Conservation (phyloP, 2,329 filamentous ascomycete genomes). For the Sporothrix pallida region DNA sequence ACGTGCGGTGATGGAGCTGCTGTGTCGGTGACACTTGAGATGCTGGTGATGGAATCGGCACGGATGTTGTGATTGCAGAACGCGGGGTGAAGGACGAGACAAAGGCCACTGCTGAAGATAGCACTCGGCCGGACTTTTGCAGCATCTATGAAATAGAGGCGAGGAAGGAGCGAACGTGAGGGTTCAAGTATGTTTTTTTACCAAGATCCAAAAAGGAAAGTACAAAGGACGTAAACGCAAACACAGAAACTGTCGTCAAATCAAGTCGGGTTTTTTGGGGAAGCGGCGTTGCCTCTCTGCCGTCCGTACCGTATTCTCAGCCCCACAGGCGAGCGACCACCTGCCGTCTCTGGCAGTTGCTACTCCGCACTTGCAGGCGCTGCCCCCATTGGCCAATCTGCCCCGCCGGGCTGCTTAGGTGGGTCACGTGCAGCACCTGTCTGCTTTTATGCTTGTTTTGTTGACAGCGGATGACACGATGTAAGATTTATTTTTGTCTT, state of each 20-base stretch:
- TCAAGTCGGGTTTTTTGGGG: neutral
- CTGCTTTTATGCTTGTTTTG: neutral
- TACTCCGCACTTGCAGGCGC: neutral
- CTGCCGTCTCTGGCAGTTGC: conserved; percentile 22
- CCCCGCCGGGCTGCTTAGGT: neutral
- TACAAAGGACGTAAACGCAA: neutral
- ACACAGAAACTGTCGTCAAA: neutral
- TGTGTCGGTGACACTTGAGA: neutral
- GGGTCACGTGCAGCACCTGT: neutral
- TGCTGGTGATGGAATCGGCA: neutral
- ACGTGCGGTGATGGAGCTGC: conserved; percentile 24
- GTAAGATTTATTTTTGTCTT: no score
- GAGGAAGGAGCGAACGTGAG: neutral
- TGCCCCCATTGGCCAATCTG: neutral
- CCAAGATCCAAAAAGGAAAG: neutral
- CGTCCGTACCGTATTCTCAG: neutral
- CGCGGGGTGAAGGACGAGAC: conserved; percentile 21
- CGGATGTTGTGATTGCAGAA: neutral
- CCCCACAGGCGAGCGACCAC: conserved; percentile 10
- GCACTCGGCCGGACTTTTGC: conserved; percentile 24
- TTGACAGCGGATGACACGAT: neutral
- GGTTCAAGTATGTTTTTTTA: neutral
- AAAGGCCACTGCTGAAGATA: conserved; percentile 29
- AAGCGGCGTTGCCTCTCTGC: conserved; percentile 4
- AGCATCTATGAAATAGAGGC: conserved; percentile 27